phyloP scores from a whole-genome alignment of 495 filamentous ascomycete species.

The Penicillium bovifimosum region DNA sequence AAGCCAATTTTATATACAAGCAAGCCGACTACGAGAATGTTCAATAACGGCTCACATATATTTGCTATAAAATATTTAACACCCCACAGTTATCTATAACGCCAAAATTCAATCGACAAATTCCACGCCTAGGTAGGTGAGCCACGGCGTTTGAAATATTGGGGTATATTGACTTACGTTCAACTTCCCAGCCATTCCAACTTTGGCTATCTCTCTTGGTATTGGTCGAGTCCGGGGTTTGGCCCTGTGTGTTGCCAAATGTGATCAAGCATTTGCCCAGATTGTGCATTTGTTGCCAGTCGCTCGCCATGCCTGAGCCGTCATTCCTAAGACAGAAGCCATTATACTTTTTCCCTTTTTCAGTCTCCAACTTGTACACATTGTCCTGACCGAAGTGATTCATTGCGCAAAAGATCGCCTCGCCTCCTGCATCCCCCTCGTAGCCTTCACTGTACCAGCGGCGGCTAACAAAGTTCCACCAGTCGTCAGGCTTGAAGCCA shows the following conservation, averaged over 20 bases:
- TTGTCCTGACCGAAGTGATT: slow-evolving; percentile 20
- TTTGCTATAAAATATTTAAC: not conserved
- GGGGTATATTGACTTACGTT: slow-evolving; percentile 4
- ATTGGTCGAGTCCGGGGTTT: not conserved
- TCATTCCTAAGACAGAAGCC: not conserved
- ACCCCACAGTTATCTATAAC: not conserved
- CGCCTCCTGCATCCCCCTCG: not conserved
- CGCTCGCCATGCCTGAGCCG: not conserved
- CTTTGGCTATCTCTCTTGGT: slow-evolving; percentile 4
- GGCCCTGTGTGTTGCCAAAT: not conserved
- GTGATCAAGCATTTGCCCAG: slow-evolving; percentile 1
- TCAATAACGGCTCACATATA: not conserved
- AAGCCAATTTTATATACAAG: not conserved
- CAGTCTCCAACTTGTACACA: slow-evolving; percentile 9
- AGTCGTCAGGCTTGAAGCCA: slow-evolving; percentile 1
- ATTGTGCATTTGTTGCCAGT: slow-evolving; percentile 7
- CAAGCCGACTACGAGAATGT: not conserved
- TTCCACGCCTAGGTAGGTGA: not conserved
- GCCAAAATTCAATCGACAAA: not conserved
- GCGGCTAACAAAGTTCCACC: slow-evolving; percentile 7
- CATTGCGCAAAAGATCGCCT: slow-evolving; percentile 18
- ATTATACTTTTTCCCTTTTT: not conserved
- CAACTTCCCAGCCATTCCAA: slow-evolving; percentile 2
- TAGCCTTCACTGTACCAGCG: slow-evolving; percentile 1
- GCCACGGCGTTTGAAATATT: not conserved